Evolutionary conservation across 371 early-diverging fungal species (phyloP).

Genomic region (Entomophthora muscae): DNA sequence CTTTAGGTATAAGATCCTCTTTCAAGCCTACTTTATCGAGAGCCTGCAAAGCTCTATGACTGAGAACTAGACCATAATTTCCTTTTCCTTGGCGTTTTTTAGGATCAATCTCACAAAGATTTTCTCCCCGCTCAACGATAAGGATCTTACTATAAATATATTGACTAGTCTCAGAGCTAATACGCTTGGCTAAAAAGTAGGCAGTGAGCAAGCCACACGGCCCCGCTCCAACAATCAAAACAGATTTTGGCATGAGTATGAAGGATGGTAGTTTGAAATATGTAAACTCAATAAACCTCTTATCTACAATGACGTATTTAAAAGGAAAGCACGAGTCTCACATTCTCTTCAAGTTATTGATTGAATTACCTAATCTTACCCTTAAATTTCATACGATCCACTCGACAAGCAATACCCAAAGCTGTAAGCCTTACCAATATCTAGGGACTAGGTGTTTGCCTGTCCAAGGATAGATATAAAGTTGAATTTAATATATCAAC

Average conservation of each 20-base stretch:
- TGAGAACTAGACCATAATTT: constrained; percentile 1
- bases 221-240: constrained; percentile 3
- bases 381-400: too few species aligned
- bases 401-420: too few species aligned
- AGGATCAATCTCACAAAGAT: constrained; percentile 2
- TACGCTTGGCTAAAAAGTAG: not conserved
- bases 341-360: too few species aligned
- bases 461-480: too few species aligned
- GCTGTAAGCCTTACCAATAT: too few species aligned
- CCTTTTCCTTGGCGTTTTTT: not conserved
- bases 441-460: too few species aligned
- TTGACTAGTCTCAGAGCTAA: not conserved
- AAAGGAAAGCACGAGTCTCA: too few species aligned
- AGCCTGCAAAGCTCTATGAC: not conserved
- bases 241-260: not conserved
- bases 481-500: too few species aligned
- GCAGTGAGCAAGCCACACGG: constrained; percentile 6
- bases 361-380: too few species aligned
- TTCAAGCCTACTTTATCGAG: constrained; percentile 1
- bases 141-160: not conserved
- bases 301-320: too few species aligned
- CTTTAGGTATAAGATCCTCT: not conserved
- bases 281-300: too few species aligned
- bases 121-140: not conserved
- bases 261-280: too few species aligned